Base-by-base conservation (phyloP, 805 yeast species). In the Candida parachauliodes region DNA sequence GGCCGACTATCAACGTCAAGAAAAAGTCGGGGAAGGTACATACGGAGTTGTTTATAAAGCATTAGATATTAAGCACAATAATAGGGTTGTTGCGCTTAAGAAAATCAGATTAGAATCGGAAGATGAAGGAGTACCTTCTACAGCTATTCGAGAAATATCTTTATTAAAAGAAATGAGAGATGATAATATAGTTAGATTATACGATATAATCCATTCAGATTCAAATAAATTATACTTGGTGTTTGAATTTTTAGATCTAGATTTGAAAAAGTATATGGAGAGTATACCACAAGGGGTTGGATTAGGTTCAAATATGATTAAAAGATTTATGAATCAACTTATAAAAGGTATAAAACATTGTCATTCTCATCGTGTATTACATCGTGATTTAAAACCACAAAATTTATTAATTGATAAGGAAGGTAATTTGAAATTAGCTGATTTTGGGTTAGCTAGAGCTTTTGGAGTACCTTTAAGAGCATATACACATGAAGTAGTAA, bases 41-140 rank as follows among this genome's bases (percentile, higher is more conserved):
- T 91, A 93, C 59, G 98, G 98, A 37, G 97, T 94, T 22, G 98
- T 93, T 8, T 93, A 93, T 66, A 93, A 91, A 60, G 98, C 98
- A 1, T 70, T 88, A 36, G 97, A 91, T 57, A 79, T 81, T 32
- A 81, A 79, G 48, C 88, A 91, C 57, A 85, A 88, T 49, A 91
- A 91, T 65, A 76, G 96, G n/a, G 78, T 88, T 31, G 98, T 93
- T 25, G 98, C 98, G 0, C 69, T 93, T 50, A 93, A 93, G 62
- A 94, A 93, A 65, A 94, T 93, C 59, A 78, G 98, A 41, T 68
- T 93, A 37, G 98, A 93, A 59, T 87, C 95, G 15, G 98, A 93
- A 60, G 95, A 88, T 60, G 98, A 93, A 60, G 98, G 98, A 14
- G 97, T 94, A 16, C 98, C 98, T 2, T 88, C 97, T 1, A 93